A percentile compares a stretch with the other conserved stretches of the same genome.
These are phyloP conservation scores for Amanita inopinata DNA, from an alignment of 768 basidiomycete genomes.

Conservation along the genomic window DNA sequence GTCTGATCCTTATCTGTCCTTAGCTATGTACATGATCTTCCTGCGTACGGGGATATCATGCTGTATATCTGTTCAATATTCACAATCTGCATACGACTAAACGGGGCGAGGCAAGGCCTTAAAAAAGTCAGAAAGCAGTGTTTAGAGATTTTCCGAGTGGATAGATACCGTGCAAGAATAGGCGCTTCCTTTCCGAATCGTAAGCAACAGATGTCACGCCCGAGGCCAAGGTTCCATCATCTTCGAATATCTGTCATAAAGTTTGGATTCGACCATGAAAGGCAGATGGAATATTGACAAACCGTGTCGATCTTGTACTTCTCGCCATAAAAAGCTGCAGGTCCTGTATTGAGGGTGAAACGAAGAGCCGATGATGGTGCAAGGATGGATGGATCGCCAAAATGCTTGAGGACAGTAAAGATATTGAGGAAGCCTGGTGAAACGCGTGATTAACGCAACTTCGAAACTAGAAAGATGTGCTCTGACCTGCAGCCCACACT, in stretches of 20 bases:
- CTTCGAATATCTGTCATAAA: conserved; percentile 50
- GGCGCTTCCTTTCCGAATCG: conserved; percentile 35
- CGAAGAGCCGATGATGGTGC: conserved; percentile 42
- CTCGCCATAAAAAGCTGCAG: conserved; percentile 38
- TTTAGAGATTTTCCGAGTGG: background rate
- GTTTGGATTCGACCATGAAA: conserved; percentile 8
- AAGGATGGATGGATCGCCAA: conserved; percentile 28
- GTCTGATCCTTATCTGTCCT: background rate
- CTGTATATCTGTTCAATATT: conserved; percentile 2
- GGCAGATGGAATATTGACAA: background rate
- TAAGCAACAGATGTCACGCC: conserved; percentile 49
- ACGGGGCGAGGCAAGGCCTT: conserved; percentile 23
- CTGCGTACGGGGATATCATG: background rate
- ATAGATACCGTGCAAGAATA: conserved; percentile 52
- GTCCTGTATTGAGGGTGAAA: conserved; percentile 43
- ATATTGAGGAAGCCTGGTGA: conserved; percentile 33
- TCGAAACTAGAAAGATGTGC: background rate
- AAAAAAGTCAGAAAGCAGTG: background rate
- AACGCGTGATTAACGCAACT: background rate
- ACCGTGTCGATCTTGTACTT: conserved; percentile 53
- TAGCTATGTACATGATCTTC: background rate
- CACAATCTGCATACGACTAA: conserved; percentile 22
- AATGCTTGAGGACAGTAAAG: conserved; percentile 27
- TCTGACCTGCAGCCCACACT: conserved; percentile 52
- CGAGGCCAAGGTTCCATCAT: conserved; percentile 48